Evolutionary conservation across 306 rosid genomes (phyloP).

Genomic region (Cucumis cinereus): DNA sequence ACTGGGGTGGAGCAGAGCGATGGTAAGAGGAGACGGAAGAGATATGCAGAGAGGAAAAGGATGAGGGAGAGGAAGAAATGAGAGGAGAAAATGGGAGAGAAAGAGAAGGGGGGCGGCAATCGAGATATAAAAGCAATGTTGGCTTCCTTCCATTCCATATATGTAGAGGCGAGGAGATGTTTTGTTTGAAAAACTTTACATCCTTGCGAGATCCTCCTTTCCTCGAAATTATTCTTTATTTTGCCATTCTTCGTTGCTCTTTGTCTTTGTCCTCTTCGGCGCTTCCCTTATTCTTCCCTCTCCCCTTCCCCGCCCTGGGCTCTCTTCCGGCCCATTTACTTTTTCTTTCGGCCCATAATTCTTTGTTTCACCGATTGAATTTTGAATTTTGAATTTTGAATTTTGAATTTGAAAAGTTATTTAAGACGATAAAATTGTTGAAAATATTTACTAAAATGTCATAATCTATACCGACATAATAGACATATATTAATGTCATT

Average conservation of each 20-base stretch:
- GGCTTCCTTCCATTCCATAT: constrained; percentile 12
- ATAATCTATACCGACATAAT: no score
- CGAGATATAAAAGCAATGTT: constrained; percentile 6
- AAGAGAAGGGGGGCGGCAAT: background rate
- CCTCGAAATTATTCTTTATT: constrained; percentile 14
- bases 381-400: no score
- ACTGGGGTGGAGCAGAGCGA: background rate
- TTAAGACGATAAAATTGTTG: no score
- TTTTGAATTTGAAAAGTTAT: no score
- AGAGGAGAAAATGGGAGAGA: background rate
- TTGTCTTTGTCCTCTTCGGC: constrained; percentile 9
- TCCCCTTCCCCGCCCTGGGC: background rate
- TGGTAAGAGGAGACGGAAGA: background rate
- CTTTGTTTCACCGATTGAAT: no score
- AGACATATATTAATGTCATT: no score
- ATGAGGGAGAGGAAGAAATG: background rate
- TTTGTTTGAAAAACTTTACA: constrained; percentile 10
- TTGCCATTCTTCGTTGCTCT: constrained; percentile 12
- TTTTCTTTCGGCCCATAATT: background rate
- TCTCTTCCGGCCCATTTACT: background rate
- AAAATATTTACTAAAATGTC: no score
- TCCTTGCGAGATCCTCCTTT: constrained; percentile 10
- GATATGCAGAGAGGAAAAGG: background rate
- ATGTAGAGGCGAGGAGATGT: background rate
- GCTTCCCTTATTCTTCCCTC: background rate